These are phyloP conservation scores for Silene conica DNA, from an alignment of 148 eudicot genomes.

Conservation along the genomic window DNA sequence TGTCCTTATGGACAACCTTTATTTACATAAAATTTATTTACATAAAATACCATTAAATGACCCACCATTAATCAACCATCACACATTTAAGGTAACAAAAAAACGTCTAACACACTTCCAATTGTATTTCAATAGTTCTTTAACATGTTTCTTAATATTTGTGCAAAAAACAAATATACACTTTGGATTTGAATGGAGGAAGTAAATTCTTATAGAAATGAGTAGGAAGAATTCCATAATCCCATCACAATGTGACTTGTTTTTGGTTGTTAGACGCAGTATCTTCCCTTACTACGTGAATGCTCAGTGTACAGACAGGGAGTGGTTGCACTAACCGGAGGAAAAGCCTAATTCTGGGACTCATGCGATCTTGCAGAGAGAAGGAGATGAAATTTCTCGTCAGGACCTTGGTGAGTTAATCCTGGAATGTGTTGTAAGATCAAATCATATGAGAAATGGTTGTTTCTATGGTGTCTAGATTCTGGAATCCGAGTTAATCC, in stretches of 20 bases:
- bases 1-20: too few species aligned
- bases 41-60: too few species aligned
- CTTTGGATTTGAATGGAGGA: too few species aligned
- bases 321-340: conserved; percentile 76
- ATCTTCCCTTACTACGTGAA: conserved; percentile 26
- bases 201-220: conserved; percentile 22
- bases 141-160: too few species aligned
- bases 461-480: background rate
- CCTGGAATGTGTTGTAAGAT: background rate
- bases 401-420: conserved; percentile 76
- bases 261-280: conserved; percentile 4
- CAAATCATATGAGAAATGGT: conserved; percentile 4
- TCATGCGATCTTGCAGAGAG: conserved; percentile 91
- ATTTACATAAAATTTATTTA: too few species aligned
- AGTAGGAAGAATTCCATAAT: background rate
- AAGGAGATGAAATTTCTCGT: conserved; percentile 94
- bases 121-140: too few species aligned
- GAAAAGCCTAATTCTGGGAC: conserved; percentile 75
- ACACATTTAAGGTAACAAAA: too few species aligned
- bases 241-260: background rate
- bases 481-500: conserved; percentile 28
- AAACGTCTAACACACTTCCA: too few species aligned
- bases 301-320: conserved; percentile 85
- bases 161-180: too few species aligned
- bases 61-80: too few species aligned